Conservation (phyloP, 1,284 basidiomycete genomes). For the Leccinum griseonigrum region DNA sequence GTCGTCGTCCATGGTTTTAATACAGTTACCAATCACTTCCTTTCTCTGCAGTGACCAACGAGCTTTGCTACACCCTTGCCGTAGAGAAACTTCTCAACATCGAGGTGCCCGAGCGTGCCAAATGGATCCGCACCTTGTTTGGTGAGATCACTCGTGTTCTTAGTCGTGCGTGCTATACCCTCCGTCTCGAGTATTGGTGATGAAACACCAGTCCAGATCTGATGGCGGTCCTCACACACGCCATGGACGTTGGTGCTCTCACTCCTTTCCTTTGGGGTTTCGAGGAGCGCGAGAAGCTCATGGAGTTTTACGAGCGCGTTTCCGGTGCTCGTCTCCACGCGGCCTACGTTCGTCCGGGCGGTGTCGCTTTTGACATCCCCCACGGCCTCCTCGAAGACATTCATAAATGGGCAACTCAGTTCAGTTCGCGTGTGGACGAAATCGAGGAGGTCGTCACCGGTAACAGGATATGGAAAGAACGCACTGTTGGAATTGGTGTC, state of each 20-base stretch:
- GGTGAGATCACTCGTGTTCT: conserved; percentile 96
- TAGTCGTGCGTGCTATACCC: conserved; percentile 65
- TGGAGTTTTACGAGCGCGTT: conserved; percentile 99
- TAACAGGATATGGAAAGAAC: conserved; percentile 97
- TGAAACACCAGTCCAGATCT: conserved; percentile 53
- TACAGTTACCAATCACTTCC: background rate
- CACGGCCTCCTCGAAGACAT: conserved; percentile 97
- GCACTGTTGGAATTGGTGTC: conserved; percentile 88
- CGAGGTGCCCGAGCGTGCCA: conserved; percentile 96
- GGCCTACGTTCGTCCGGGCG: conserved; percentile 97
- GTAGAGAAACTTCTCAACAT: conserved; percentile 99
- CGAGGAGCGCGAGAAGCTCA: conserved; percentile 99
- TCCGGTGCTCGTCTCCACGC: conserved; percentile 97
- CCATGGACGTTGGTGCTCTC: conserved; percentile 96
- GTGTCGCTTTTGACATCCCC: conserved; percentile 96
- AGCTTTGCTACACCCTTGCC: conserved; percentile 94
- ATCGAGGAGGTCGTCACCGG: conserved; percentile 98
- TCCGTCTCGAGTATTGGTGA: background rate
- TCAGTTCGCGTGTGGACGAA: conserved; percentile 88
- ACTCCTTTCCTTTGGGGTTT: conserved; percentile 99
- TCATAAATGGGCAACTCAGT: conserved; percentile 97
- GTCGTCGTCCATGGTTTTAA: background rate
- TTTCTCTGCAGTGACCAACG: conserved; percentile 79
- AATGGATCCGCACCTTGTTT: conserved; percentile 98
- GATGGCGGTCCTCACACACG: conserved; percentile 96